Evolutionary conservation across 2,329 filamentous ascomycete species (phyloP).

Genomic region (Fonsecaea monophora): DNA sequence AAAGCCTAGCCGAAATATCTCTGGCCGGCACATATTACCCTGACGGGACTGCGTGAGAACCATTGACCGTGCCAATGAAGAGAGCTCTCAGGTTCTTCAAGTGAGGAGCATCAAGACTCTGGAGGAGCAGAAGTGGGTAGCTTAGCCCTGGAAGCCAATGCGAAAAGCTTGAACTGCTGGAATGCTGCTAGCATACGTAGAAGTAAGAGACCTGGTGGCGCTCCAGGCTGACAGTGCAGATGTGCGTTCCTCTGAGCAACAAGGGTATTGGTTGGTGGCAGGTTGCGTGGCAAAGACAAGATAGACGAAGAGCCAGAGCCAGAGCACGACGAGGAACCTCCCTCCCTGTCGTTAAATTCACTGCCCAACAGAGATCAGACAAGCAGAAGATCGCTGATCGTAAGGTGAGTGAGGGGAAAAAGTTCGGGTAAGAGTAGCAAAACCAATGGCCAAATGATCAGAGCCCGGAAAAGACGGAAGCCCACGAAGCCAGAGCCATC

Average conservation of each 20-base stretch:
- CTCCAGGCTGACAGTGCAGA: background rate
- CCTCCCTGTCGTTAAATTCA: background rate
- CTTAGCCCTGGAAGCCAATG: background rate
- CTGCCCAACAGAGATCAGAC: background rate
- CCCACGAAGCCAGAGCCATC: too few species aligned
- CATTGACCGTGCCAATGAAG: background rate
- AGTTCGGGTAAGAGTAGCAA: background rate
- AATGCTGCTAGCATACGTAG: background rate
- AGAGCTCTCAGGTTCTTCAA: background rate
- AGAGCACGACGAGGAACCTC: background rate
- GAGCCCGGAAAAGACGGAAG: background rate
- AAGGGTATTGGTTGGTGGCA: background rate
- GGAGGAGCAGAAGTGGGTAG: background rate
- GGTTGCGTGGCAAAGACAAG: background rate
- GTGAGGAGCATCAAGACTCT: background rate
- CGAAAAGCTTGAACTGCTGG: background rate
- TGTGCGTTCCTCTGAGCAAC: background rate
- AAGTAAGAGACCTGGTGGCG: background rate
- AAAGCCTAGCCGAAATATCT: background rate
- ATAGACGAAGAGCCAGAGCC: background rate
- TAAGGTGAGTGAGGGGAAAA: background rate
- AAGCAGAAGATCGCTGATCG: constrained; percentile 1
- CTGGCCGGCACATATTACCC: background rate
- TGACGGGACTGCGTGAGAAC: background rate
- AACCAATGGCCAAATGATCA: background rate